Evolutionary conservation across 768 basidiomycete species (phyloP).

Genomic region (Hygrocybe punicea): DNA sequence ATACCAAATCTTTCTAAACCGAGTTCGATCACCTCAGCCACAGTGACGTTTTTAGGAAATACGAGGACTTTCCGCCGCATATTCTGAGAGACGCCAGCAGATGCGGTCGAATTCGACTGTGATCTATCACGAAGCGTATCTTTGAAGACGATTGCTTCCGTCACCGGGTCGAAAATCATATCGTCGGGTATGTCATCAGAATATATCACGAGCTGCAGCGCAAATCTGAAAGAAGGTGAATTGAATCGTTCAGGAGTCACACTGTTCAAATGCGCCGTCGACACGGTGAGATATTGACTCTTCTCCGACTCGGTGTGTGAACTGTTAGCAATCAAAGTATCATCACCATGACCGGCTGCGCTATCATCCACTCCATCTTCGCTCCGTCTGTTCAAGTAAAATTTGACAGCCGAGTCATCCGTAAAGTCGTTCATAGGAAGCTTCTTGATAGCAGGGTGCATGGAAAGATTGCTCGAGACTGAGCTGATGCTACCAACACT

Average conservation of each 20-base stretch:
- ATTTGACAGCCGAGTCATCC: constrained; percentile 95
- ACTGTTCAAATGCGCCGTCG: constrained; percentile 36
- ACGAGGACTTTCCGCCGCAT: constrained; percentile 80
- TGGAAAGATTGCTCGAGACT: constrained; percentile 85
- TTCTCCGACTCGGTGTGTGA: constrained; percentile 12
- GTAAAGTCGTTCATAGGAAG: constrained; percentile 97
- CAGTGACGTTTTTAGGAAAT: constrained; percentile 92
- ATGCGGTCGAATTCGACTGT: constrained; percentile 39
- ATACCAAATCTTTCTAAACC: constrained; percentile 94
- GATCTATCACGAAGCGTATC: constrained; percentile 59
- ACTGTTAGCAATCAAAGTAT: neutral
- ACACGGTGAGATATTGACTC: constrained; percentile 44
- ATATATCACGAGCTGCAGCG: constrained; percentile 82
- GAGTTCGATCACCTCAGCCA: constrained; percentile 93
- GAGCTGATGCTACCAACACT: constrained; percentile 93
- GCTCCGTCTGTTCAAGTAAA: constrained; percentile 78
- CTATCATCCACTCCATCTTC: constrained; percentile 35
- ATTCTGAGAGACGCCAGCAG: constrained; percentile 54
- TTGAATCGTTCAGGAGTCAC: constrained; percentile 71
- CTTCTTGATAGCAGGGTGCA: constrained; percentile 93
- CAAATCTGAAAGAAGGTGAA: constrained; percentile 81
- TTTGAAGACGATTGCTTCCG: constrained; percentile 92
- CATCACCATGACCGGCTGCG: constrained; percentile 19
- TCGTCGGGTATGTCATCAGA: constrained; percentile 91
- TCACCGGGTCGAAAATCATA: constrained; percentile 89